Evolutionary conservation across 2,329 filamentous ascomycete species (phyloP), one percentile per base, ranked within the genome.

Genomic region (Fusarium sp.): DNA sequence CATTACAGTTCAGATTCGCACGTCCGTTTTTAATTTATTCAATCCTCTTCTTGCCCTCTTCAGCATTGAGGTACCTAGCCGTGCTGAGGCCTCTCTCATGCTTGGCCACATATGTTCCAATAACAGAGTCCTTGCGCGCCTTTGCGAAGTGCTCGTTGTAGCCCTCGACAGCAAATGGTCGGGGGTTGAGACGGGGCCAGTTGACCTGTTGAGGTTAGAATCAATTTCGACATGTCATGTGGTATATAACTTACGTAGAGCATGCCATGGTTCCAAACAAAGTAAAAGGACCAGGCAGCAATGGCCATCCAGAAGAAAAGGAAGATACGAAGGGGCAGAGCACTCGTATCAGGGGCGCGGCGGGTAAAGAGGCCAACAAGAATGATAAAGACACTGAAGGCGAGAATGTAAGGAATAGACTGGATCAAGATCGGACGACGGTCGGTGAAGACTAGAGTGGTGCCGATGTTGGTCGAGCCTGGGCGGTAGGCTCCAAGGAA

Each of bases 31-130:
- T 58, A 27, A 25, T 75, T 74, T 88, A 95, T 79, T 99, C 96
- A 77, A 97, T 97, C 79, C 96, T 93, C 88, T 98, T 99, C 88
- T 99, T 99, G 56, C 96, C 96, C 82, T 99, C 96, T 80, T 99
- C 96, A 58, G 97, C 89, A 74, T 92, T 96, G 32, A 93, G 87
- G 74, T 97, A 91, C 67, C 93, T 87, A 45, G 92, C 91, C 71
- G 92, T 93, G 82, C 94, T 97, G 68, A 93, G 88, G 5, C 94
- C 94, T 18, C 95, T 87, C 81, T 97, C 93, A 77, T 97, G 94
- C 50, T 85, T 84, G 29, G 87, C 85, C 24, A 83, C 79, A 66
- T 97, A 88, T 16, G 88, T 83, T 5, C 96, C 96, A 50, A 98
- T 87, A 20, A 99, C 80, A 63, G 90, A 88, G 77, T 97, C 93